phyloP scores from a whole-genome alignment of 2,329 filamentous ascomycete species.

The Claviceps sorghi region DNA sequence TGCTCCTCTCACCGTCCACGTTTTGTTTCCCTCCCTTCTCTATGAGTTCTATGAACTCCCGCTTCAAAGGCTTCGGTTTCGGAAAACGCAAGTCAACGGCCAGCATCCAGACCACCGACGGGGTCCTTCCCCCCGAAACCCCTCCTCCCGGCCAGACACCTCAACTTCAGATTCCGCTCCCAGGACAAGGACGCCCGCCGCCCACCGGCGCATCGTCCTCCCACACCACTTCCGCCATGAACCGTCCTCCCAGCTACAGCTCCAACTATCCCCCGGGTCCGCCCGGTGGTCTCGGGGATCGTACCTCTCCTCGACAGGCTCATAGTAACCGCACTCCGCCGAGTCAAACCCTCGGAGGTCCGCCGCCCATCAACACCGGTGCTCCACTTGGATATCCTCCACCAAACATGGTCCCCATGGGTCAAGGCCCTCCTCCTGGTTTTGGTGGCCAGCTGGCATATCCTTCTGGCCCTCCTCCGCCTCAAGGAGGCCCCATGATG shows the following conservation, averaged over 20 bases:
- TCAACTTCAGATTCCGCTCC: constrained; percentile 28
- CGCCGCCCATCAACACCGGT: constrained; percentile 52
- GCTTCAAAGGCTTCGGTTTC: constrained; percentile 68
- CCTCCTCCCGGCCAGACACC: constrained; percentile 30
- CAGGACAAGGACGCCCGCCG: constrained; percentile 17
- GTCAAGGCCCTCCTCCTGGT: constrained; percentile 31
- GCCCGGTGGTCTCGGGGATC: constrained; percentile 29
- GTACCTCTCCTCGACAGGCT: constrained; percentile 37
- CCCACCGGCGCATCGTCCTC: constrained; percentile 28
- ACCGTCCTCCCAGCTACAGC: constrained; percentile 51
- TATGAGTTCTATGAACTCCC: constrained; percentile 69
- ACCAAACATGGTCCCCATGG: constrained; percentile 28
- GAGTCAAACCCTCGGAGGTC: constrained; percentile 47
- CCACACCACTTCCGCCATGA: constrained; percentile 41
- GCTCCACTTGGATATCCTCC: constrained; percentile 48
- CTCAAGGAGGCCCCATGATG: constrained; percentile 22
- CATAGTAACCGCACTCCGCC: constrained; percentile 39
- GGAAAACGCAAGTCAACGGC: constrained; percentile 62
- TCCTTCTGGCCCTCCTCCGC: constrained; percentile 28
- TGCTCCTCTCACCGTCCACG: constrained; percentile 4
- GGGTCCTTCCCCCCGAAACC: constrained; percentile 19
- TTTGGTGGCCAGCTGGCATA: constrained; percentile 32
- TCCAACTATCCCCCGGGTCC: constrained; percentile 37
- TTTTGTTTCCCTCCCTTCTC: constrained; percentile 16
- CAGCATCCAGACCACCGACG: constrained; percentile 40